Base-by-base conservation (phyloP, 495 filamentous ascomycete genomes). In the Venustampulla echinocandica region DNA sequence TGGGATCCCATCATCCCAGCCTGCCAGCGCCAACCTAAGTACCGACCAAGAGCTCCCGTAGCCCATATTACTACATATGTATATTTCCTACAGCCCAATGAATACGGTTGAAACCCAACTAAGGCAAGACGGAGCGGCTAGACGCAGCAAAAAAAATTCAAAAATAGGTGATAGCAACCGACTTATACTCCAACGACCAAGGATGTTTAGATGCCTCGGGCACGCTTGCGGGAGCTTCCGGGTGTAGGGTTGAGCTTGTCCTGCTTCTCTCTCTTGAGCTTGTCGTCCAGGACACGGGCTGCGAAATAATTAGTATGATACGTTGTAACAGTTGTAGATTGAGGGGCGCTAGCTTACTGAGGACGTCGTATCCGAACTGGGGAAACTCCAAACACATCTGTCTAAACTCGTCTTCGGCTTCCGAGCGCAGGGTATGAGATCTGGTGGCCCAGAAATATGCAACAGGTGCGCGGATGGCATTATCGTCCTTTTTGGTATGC, bases 351-450 rank as follows among this genome's bases (percentile, higher is more conserved):
- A 44, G 67, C 70, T 47, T 67, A 75, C 73, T 75, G 19, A 95
- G 72, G n/a, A 97, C 84, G 65, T 97, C 90, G 64, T 84, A 95
- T 25, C 80, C 80, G 51, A 97, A 95, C 56, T 90, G 81, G 13
- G 90, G 90, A 53, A 82, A 90, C 61, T 95, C 86, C 44, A 93
- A 66, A 67, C 90, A 93, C 63, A 95, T 76, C 41, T 68, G 61
- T 55, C 79, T 73, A 69, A 94, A 95, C 57, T 85, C 82, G 0
- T 81, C 77, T 60, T 90, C 84, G 25, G 88, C 85, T 60, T 92
- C 85, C 57, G 87, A 74, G 18, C 90, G 79, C 46, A 95, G 68
- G 20, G 84, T 75, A 68, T 92, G 86, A 49, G 78, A 81, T 45
- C 84, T 71, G 37, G 77, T 77, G 2, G 88, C 88, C 90, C 90